Percentiles rank a stretch among this genome's conserved stretches.
phyloP scores from a whole-genome alignment of 306 rosid genomes.

The Hippophae gyantsensis region DNA sequence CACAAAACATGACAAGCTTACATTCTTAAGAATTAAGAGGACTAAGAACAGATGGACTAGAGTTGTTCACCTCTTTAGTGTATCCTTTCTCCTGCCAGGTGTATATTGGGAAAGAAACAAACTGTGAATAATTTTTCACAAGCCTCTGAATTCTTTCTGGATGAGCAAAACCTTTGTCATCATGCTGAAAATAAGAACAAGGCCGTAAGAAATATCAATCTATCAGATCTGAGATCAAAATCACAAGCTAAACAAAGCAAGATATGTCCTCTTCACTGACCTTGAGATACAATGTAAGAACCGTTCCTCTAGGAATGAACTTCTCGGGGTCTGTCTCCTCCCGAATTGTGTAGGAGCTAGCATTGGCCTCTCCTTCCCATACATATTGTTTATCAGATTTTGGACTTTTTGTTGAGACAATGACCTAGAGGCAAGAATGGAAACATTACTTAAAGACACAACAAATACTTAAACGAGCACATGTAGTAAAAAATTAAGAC shows the following conservation, averaged over 20 bases:
- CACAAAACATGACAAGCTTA: not conserved
- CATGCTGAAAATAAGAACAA: slow-evolving; percentile 40
- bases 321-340: slow-evolving; percentile 89
- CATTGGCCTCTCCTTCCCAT: slow-evolving; percentile 97
- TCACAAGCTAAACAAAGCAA: not conserved
- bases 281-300: slow-evolving; percentile 76
- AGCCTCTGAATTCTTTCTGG: slow-evolving; percentile 81
- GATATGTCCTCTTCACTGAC: slow-evolving; percentile 16
- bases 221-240: slow-evolving; percentile 13
- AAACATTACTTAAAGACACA: slow-evolving; percentile 4
- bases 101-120: slow-evolving; percentile 89
- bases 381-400: slow-evolving; percentile 79
- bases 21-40: slow-evolving; percentile 3
- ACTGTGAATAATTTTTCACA: slow-evolving; percentile 85
- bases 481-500: not conserved
- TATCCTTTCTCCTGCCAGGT: slow-evolving; percentile 92
- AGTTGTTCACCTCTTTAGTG: slow-evolving; percentile 61
- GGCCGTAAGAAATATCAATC: not conserved
- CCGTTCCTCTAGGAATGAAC: slow-evolving; percentile 79
- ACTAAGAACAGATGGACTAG: not conserved
- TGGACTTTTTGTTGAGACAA: slow-evolving; percentile 87
- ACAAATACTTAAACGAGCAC: not conserved
- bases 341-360: slow-evolving; percentile 78
- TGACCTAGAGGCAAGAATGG: slow-evolving; percentile 46
- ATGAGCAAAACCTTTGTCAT: slow-evolving; percentile 85